A percentile compares a stretch with the other conserved stretches of the same genome.
phyloP scores from a whole-genome alignment of 495 filamentous ascomycete genomes.

The Xylaria cubensis region DNA sequence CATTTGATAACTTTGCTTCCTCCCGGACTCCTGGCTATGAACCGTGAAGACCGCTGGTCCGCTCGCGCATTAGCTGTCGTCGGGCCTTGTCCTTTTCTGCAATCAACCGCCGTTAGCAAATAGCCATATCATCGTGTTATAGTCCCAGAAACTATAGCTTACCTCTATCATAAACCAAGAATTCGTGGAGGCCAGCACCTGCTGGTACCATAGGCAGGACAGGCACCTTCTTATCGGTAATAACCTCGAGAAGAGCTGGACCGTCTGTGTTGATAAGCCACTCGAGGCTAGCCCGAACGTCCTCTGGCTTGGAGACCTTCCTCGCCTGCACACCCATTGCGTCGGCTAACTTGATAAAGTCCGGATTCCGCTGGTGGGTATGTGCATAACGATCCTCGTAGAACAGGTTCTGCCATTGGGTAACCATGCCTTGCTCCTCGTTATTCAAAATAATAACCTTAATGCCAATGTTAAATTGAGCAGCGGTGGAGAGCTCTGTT shows the following conservation, averaged over 20 bases:
- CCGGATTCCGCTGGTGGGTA: conserved; percentile 88
- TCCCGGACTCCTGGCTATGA: not conserved
- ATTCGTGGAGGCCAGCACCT: conserved; percentile 88
- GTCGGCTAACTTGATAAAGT: conserved; percentile 85
- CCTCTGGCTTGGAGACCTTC: conserved; percentile 68
- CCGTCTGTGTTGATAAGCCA: conserved; percentile 88
- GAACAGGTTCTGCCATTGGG: conserved; percentile 94
- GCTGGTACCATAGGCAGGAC: conserved; percentile 97
- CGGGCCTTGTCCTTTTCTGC: conserved; percentile 12
- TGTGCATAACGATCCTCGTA: conserved; percentile 92
- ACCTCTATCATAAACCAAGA: conserved; percentile 84
- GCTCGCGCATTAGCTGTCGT: conserved; percentile 9
- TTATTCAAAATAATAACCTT: conserved; percentile 95
- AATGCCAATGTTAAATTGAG: conserved; percentile 90
- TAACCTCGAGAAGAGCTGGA: conserved; percentile 71
- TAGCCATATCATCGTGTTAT: conserved; percentile 6
- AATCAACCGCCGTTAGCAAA: conserved; percentile 12
- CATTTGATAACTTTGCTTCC: not conserved
- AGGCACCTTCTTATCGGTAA: conserved; percentile 86
- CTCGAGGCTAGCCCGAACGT: conserved; percentile 77
- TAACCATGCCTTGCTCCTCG: conserved; percentile 97
- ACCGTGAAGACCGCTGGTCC: conserved; percentile 5
- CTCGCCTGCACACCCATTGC: conserved; percentile 80
- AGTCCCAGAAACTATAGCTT: conserved; percentile 10
- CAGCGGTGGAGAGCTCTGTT: conserved; percentile 84